Evolutionary conservation across 2,329 filamentous ascomycete species (phyloP), one percentile per base, ranked within the genome.

Genomic region (Penicillium sp.): DNA sequence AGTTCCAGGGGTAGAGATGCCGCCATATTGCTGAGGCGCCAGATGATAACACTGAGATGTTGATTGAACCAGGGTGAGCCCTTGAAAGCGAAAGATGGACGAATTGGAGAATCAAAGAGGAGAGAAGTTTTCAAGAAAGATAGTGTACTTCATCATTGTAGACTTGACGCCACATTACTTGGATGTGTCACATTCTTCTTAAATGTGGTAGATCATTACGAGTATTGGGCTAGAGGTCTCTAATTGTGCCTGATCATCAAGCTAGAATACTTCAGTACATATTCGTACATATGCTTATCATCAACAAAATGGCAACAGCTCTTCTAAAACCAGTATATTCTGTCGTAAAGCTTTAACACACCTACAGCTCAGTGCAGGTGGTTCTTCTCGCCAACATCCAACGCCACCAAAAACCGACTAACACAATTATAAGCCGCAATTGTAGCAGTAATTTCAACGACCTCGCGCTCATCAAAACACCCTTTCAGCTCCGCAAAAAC

Each of bases 361-460:
- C n/a, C 31, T 24, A 10, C 2, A 41, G 15, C 22, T 46, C 35
- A 60, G 43, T 45, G 43, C 17, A 45, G 32, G 24, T 58, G 54
- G 31, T 72, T 71, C 60, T 68, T 71, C 57, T 73, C 70, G 8
- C 69, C 70, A 48, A 72, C 86, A 71, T 94, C 84, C 49, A 95
- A 68, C 13, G 88, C 88, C 19, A 94, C 87, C 57, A 94, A 68
- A 59, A 94, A 90, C 28, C 88, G 78, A 66, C 85, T 89, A 15
- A 94, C 87, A 63, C 86, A 90, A 65, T 94, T 94, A 66, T 94
- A 94, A 48, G 80, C 82, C 12, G 85, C 86, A 48, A 88, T 79
- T 21, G 85, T 90, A 29, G 85, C 81, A 39, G 86, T 90, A 55
- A 93, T 77, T 72, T 94, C 88, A 13, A 94, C 85, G 44, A 91